phyloP scores from a whole-genome alignment of 1,139 yeast species.

The Groenewaldozyma sp. region DNA sequence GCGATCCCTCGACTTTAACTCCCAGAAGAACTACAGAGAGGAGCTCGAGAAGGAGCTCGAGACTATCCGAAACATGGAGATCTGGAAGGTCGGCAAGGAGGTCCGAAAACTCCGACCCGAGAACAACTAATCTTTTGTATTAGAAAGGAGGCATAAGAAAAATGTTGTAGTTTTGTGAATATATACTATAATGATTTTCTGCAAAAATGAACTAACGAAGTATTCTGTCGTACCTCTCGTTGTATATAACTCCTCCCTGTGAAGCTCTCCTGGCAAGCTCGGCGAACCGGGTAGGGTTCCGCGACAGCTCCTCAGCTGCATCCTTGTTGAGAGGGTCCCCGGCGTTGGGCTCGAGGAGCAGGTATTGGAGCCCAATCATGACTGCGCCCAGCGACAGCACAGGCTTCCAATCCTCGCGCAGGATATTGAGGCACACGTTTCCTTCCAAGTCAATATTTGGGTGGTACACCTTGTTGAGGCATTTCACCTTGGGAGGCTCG shows the following conservation, averaged over 20 bases:
- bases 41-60: conserved; percentile 89
- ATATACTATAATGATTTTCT: background rate
- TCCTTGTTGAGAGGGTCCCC: conserved; percentile 82
- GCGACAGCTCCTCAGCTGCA: conserved; percentile 70
- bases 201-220: background rate
- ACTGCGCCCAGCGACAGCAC: conserved; percentile 76
- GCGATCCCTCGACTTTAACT: conserved; percentile 97
- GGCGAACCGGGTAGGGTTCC: conserved; percentile 47
- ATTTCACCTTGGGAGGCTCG: conserved; percentile 65
- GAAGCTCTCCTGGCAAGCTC: conserved; percentile 53
- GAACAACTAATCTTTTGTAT: conserved; percentile 54
- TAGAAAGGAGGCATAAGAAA: background rate
- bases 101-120: conserved; percentile 99
- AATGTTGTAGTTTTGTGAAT: background rate
- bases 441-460: conserved; percentile 91
- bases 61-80: conserved; percentile 92
- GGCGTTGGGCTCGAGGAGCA: conserved; percentile 85
- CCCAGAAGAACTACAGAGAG: conserved; percentile 95
- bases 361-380: conserved; percentile 74
- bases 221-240: conserved; percentile 46
- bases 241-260: conserved; percentile 61
- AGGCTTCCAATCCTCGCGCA: conserved; percentile 96
- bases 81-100: conserved; percentile 99
- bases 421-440: conserved; percentile 80
- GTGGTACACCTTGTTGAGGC: conserved; percentile 46